Base-by-base conservation (phyloP, 2,329 filamentous ascomycete genomes). In the Colletotrichum zoysiae region DNA sequence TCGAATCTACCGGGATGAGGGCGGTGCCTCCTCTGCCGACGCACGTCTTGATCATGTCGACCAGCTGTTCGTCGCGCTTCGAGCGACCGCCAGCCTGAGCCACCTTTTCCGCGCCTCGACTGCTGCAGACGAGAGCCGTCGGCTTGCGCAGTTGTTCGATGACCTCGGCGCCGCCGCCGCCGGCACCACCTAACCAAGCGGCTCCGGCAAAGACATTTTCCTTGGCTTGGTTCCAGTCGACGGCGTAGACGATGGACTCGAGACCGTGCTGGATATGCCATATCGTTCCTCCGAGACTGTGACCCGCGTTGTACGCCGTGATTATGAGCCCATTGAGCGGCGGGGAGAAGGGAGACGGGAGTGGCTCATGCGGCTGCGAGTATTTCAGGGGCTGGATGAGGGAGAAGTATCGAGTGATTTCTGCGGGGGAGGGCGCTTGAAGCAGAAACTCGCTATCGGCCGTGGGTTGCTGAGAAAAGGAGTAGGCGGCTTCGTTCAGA, bases 261-360 rank as follows among this genome's bases (percentile, higher is more conserved):
- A 98, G 88, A 0, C 95, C 95, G 84, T 98, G 95, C 78, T 98
- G 95, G 75, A 99, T 95, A 78, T 98, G 95, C 96, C 96, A 99
- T 84, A 99, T 97, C 33, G 96, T 98, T 67, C 96, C 96, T 80
- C 96, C 96, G 0, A 98, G 88, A 0, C 95, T 98, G 79, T 98
- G 95, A 74, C 96, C 96, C 9, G 96, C 95, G 82, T 97, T 97
- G 84, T 98, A 98, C 0, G 96, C 96, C 0, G 96, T 99, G 75
- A 99, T 93, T 2, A 94, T 97, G 23, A 99, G 89, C 5, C 95
- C 95, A 76, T 96, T 95, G 20, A 98, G 86, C 1, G 95, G 93
- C 5, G 95, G 94, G 2, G 95, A 97, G 78, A 95, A 97, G 0
- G 95, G 92, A 6, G 95, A 96, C 0, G 93, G 90, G 1, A 95